Evolutionary conservation across 768 basidiomycete species (phyloP), one percentile per base, ranked within the genome.

Genomic region (Mrakia frigida): DNA sequence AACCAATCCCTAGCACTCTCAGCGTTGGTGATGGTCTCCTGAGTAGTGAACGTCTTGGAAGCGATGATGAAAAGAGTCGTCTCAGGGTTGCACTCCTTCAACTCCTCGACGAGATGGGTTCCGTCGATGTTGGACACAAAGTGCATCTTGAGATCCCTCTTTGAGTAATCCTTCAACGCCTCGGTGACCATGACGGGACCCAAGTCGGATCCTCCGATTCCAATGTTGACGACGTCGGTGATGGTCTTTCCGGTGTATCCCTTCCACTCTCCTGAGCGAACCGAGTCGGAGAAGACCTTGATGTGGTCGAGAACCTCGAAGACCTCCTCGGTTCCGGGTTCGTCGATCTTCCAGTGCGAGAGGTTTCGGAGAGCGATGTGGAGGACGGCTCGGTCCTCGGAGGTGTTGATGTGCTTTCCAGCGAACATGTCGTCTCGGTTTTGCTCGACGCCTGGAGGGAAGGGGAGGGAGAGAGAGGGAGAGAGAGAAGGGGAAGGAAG

Each of bases 101-200:
- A 84, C 0, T 90, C 92, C 86, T 99, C 97, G 6, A 93, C 92
- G 78, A 99, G 86, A 82, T 99, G 97, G 0, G 95, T 98, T 21
- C 97, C 97, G 82, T 99, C 97, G 84, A 99, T 94, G 87, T 99
- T 98, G 81, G 92, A 93, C 28, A 98, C 92, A 81, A 99, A 99
- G 84, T 91, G 88, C 37, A 90, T 89, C 63, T 87, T 90, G 74
- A 98, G 86, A 83, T 93, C 92, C 79, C 93, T 90, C 84, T 98
- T 91, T 68, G 91, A 86, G 87, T 97, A 99, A 9, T 89, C 85
- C 85, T 95, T 97, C 84, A 98, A 89, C 6, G 94, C 96, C 86
- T 98, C 97, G 16, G 93, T 95, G 77, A 98, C 95, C 97, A 99
- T 99, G 81, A 98, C 95, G 23, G 96, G 97, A 25, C 96, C 96